Percentiles rank a stretch among this genome's conserved stretches.
phyloP scores from a whole-genome alignment of 768 basidiomycete species.

The Chiua virens region DNA sequence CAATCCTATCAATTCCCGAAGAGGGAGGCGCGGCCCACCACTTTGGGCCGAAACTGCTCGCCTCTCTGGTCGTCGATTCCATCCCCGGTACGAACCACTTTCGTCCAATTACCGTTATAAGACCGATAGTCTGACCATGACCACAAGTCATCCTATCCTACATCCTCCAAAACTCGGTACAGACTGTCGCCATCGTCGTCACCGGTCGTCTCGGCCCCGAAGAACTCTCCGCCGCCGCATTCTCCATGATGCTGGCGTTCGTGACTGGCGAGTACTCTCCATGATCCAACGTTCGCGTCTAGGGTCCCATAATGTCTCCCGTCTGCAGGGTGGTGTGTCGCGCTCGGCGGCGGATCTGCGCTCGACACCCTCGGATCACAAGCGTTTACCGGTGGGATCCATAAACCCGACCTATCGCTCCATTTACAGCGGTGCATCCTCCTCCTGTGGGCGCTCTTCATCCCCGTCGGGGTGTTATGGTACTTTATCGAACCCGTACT shows the following conservation, averaged over 20 bases:
- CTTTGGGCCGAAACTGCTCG: constrained; percentile 38
- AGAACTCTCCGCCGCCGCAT: constrained; percentile 69
- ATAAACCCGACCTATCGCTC: constrained; percentile 63
- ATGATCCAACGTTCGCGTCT: constrained; percentile 20
- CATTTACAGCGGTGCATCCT: constrained; percentile 71
- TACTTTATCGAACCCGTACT: constrained; percentile 62
- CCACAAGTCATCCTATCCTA: constrained; percentile 64
- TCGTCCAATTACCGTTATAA: not conserved
- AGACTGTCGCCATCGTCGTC: constrained; percentile 62
- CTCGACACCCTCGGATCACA: constrained; percentile 79
- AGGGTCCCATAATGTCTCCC: constrained; percentile 53
- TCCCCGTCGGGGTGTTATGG: constrained; percentile 67
- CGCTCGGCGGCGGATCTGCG: constrained; percentile 76
- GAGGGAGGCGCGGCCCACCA: constrained; percentile 26
- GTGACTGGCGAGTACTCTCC: constrained; percentile 66
- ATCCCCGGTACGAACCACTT: constrained; percentile 47
- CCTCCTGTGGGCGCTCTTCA: constrained; percentile 59
- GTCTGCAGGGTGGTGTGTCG: constrained; percentile 68
- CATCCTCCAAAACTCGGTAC: constrained; percentile 71
- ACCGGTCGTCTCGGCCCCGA: constrained; percentile 67
- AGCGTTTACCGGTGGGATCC: constrained; percentile 65
- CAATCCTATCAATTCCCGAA: constrained; percentile 23
- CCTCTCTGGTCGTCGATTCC: constrained; percentile 53
- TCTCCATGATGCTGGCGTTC: constrained; percentile 74
- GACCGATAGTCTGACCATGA: too few relatives aligned